Percentiles rank a stretch among this genome's conserved stretches.
These are phyloP conservation scores for Annulohypoxylon truncatum DNA, from an alignment of 2,329 filamentous ascomycete species.

Conservation along the genomic window DNA sequence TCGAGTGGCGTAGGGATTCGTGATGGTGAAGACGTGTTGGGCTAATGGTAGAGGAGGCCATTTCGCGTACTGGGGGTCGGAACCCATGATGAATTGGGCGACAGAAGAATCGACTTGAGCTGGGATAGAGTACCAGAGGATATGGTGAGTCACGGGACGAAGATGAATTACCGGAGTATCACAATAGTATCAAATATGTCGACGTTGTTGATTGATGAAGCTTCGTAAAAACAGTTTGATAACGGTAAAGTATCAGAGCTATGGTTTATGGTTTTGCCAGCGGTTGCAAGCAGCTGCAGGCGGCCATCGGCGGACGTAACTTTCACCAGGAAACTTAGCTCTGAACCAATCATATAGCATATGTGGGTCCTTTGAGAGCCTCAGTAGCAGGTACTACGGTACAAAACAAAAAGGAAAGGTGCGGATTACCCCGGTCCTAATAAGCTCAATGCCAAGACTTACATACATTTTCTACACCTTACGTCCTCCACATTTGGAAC, in stretches of 20 bases:
- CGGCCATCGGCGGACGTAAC: slow-evolving; percentile 46
- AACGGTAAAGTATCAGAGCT: slow-evolving; percentile 18
- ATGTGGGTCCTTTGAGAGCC: slow-evolving; percentile 34
- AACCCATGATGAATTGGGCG: slow-evolving; percentile 68
- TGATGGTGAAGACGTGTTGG: slow-evolving; percentile 88
- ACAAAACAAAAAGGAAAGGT: slow-evolving; percentile 4
- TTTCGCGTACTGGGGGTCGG: slow-evolving; percentile 87
- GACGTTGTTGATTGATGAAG: slow-evolving; percentile 22
- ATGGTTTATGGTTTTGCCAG: slow-evolving; percentile 26
- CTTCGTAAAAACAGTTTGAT: slow-evolving; percentile 6
- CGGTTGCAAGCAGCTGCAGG: slow-evolving; percentile 41
- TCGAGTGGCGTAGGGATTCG: slow-evolving; percentile 78
- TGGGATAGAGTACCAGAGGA: not conserved
- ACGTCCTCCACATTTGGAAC: slow-evolving; percentile 5
- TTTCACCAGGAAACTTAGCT: slow-evolving; percentile 19
- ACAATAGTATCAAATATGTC: slow-evolving; percentile 4
- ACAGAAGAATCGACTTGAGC: not conserved
- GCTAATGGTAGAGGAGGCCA: slow-evolving; percentile 84
- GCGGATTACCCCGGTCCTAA: slow-evolving; percentile 19
- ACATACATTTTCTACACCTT: slow-evolving; percentile 16
- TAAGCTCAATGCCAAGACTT: slow-evolving; percentile 29
- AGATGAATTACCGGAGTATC: not conserved
- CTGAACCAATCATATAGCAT: slow-evolving; percentile 35
- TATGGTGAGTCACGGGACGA: not conserved
- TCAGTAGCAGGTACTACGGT: slow-evolving; percentile 23